Base-by-base conservation (phyloP, 805 yeast species). In the Blastobotrys peoriensis region DNA sequence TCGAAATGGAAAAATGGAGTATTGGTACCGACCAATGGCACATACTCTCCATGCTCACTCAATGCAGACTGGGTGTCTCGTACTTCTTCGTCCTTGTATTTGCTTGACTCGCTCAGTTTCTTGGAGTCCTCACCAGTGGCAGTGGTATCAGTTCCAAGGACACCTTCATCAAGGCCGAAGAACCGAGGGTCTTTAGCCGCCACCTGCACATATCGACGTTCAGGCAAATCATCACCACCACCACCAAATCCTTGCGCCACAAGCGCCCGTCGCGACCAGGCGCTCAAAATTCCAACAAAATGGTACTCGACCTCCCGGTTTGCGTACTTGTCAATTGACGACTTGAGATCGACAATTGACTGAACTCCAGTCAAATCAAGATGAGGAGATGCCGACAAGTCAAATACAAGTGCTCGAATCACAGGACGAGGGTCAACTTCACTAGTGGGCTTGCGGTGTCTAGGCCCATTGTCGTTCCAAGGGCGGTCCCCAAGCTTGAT, bases 391-490 rank as follows among this genome's bases (percentile, higher is more conserved):
- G 81, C 75, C 2, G 87, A 76, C 60, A 89, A 83, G 63, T 89
- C 97, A 54, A 89, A 73, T 49, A 86, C 93, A 9, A 89, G 62
- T 4, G 88, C 72, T 48, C 79, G 75, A 45, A 89, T 67, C 3
- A 74, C 50, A 6, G 97, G 96, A 56, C 91, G 73, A 1, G 63
- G 56, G 52, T 83, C 81, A 2, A 50, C 62, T 17, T 53, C 46
- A 6, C 63, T 55, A 21, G 58, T 64, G 16, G 13, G 40, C 46
- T 36, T 58, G 51, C 46, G 57, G 36, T 49, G 54, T 27, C 57
- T 55, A 33, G 78, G 85, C 51, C 94, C 94, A 15, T 88, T 88
- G 58, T 88, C 91, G 60, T 88, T 88, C 95, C 96, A 89, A 16
- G 95, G 89, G 51, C 88, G 75, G 45, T 82, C 81, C 36, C 83